These are phyloP conservation scores for Fusarium sp. DNA, from an alignment of 2,329 filamentous ascomycete genomes.

Conservation along the genomic window DNA sequence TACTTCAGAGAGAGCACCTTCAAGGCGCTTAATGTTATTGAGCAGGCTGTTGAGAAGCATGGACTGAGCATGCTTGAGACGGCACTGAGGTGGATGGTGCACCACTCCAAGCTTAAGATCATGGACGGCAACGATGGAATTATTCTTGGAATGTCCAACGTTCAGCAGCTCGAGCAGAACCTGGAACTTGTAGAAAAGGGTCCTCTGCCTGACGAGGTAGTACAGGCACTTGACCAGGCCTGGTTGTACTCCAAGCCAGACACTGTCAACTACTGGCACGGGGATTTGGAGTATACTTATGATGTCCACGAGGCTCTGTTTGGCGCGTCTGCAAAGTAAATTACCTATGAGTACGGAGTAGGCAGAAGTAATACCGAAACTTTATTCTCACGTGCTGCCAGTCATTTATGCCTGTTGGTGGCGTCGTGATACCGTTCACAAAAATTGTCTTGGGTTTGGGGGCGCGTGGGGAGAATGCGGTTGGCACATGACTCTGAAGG, in stretches of 20 bases:
- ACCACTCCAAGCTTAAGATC: slow-evolving; percentile 74
- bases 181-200: slow-evolving; percentile 73
- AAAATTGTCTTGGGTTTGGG: slow-evolving; percentile 20
- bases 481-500: slow-evolving; percentile 42
- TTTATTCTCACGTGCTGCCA: slow-evolving; percentile 17
- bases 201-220: slow-evolving; percentile 80
- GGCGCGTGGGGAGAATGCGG: slow-evolving; percentile 36
- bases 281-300: slow-evolving; percentile 75
- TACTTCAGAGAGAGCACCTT: slow-evolving; percentile 79
- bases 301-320: slow-evolving; percentile 73
- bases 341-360: neutral
- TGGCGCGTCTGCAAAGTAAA: slow-evolving; percentile 58
- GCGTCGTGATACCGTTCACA: slow-evolving; percentile 27
- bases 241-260: slow-evolving; percentile 78
- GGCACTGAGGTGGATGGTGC: slow-evolving; percentile 78
- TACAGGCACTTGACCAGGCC: slow-evolving; percentile 80
- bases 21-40: slow-evolving; percentile 75
- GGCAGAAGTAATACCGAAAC: slow-evolving; percentile 13
- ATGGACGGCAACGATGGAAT: slow-evolving; percentile 69
- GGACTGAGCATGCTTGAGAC: slow-evolving; percentile 78
- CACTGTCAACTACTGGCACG: slow-evolving; percentile 67
- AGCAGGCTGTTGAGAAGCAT: slow-evolving; percentile 76
- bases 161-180: slow-evolving; percentile 70
- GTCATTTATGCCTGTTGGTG: slow-evolving; percentile 17
- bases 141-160: slow-evolving; percentile 70